A percentile compares a stretch with the other conserved stretches of the same genome.
Conservation (phyloP, 345 rosid genomes). For the Pistacia integerrima region DNA sequence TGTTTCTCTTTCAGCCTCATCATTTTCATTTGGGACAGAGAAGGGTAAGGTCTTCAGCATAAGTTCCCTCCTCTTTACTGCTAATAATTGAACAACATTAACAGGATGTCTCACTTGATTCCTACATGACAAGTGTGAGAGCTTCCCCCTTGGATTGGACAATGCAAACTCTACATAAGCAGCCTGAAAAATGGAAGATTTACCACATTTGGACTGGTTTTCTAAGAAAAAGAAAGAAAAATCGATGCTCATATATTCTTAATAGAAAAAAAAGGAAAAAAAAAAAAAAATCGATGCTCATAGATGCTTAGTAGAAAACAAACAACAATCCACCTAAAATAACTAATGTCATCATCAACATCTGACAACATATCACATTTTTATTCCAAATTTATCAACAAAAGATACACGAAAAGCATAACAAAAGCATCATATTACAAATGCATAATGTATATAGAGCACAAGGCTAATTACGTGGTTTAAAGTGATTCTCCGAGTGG, state of each 20-base stretch:
- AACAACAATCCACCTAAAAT: too few relatives aligned
- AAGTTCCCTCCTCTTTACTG: conserved; percentile 12
- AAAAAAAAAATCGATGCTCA: too few relatives aligned
- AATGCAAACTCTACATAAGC: conserved; percentile 30
- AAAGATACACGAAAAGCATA: neutral
- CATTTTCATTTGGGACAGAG: conserved; percentile 26
- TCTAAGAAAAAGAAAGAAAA: neutral
- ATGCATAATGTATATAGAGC: neutral
- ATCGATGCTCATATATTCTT: neutral
- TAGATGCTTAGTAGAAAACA: too few relatives aligned
- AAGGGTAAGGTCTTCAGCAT: conserved; percentile 26
- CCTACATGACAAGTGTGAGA: conserved; percentile 19
- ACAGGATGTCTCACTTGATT: conserved; percentile 17
- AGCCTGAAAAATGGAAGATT: conserved; percentile 28
- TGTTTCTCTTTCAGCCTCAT: conserved; percentile 29
- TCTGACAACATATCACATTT: too few relatives aligned
- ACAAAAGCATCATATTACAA: neutral
- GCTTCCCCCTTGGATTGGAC: conserved; percentile 25
- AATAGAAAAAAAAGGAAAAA: too few relatives aligned
- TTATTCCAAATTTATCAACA: neutral
- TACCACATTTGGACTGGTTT: neutral
- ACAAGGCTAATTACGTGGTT: conserved; percentile 15
- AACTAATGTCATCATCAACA: too few relatives aligned
- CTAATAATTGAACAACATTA: conserved; percentile 17
- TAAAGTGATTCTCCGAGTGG: neutral